Evolutionary conservation across 2,329 filamentous ascomycete species (phyloP).

Genomic region (Colletotrichum cordylinicola): DNA sequence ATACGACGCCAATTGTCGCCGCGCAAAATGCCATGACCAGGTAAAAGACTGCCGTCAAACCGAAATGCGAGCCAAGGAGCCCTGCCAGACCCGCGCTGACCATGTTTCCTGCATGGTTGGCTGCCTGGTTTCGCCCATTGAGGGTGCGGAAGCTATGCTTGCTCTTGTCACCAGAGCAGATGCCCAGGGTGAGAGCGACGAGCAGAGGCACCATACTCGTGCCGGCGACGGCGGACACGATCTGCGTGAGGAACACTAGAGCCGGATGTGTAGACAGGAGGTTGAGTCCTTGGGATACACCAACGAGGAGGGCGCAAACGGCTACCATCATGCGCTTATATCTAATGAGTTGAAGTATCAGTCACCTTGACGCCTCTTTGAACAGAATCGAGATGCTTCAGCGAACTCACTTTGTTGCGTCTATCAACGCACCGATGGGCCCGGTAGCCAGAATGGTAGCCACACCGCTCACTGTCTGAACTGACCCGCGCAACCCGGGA

Average conservation of each 20-base stretch:
- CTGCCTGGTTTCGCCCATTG: slow-evolving; percentile 2
- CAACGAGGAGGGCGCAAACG: not conserved
- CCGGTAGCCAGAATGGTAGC: slow-evolving; percentile 9
- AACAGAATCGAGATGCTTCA: not conserved
- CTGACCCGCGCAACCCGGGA: slow-evolving; percentile 8
- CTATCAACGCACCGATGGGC: slow-evolving; percentile 13
- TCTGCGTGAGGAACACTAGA: slow-evolving; percentile 7
- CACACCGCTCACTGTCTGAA: not conserved
- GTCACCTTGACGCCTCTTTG: not conserved
- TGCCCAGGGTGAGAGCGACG: slow-evolving; percentile 6
- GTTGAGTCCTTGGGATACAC: slow-evolving; percentile 10
- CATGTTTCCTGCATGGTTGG: slow-evolving; percentile 12
- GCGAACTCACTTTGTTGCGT: slow-evolving; percentile 9
- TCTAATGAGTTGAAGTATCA: not conserved
- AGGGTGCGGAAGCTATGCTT: slow-evolving; percentile 8
- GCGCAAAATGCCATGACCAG: slow-evolving; percentile 13
- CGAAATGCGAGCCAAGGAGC: not conserved
- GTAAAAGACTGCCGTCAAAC: slow-evolving; percentile 1
- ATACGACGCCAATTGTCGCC: not conserved
- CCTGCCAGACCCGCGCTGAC: slow-evolving; percentile 10
- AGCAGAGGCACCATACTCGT: slow-evolving; percentile 7
- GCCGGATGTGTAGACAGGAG: slow-evolving; percentile 8
- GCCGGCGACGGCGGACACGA: slow-evolving; percentile 11
- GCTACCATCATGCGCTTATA: slow-evolving; percentile 2
- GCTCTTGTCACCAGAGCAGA: not conserved